A percentile compares a stretch with the other conserved stretches of the same genome.
Evolutionary conservation across 169 alveolate species (phyloP).

Genomic region (Theileria equi): DNA sequence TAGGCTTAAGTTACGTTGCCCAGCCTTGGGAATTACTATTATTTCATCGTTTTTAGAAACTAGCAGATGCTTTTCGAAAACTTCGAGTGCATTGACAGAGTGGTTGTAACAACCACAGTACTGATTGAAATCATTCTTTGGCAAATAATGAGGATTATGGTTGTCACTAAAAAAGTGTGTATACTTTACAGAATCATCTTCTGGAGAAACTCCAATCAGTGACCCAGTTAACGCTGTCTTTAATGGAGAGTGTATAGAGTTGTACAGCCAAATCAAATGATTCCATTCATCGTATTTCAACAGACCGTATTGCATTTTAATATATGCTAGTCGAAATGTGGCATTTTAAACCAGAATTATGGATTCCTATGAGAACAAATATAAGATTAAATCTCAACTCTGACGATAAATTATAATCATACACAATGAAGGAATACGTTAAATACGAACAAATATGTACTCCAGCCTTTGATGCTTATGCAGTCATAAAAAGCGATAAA

Average conservation of each 20-base stretch:
- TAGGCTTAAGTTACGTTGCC: conserved; percentile 19
- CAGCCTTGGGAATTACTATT: conserved; percentile 28
- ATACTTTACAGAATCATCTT: conserved; percentile 42
- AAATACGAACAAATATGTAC: no score
- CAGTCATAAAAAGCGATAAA: no score
- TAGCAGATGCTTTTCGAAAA: conserved; percentile 28
- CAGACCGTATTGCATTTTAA: conserved; percentile 54
- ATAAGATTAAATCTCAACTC: no score
- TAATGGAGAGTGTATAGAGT: conserved; percentile 21
- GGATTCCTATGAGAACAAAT: no score
- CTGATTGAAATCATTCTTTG: background rate
- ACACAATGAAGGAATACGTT: no score
- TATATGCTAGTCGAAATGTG: no score
- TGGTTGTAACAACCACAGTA: conserved; percentile 41
- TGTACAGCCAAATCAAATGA: conserved; percentile 53
- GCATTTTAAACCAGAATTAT: no score
- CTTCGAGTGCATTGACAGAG: conserved; percentile 25
- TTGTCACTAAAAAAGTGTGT: conserved; percentile 11
- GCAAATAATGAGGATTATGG: background rate
- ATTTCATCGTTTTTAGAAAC: conserved; percentile 32
- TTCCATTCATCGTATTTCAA: conserved; percentile 61
- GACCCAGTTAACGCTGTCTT: conserved; percentile 54
- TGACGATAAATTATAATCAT: no score
- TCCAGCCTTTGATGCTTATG: no score
- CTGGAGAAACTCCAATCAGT: conserved; percentile 30